Evolutionary conservation across 371 early-diverging fungal species (phyloP), one percentile per base, ranked within the genome.

Genomic region (Funneliformis caledonium): DNA sequence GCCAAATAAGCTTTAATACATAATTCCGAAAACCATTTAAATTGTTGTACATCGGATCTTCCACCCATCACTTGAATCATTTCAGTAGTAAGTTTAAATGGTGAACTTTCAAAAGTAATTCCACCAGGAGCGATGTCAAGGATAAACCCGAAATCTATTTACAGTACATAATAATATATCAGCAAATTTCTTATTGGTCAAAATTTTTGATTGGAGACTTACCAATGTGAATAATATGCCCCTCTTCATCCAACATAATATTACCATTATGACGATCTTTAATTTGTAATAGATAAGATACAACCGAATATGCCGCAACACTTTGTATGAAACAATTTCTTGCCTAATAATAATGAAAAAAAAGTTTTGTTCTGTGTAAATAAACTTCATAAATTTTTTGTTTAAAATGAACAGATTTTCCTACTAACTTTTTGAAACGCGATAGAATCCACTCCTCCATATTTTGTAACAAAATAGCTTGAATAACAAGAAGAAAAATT

Each of bases 181-280:
- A 69, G 19, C n/a, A 64, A 70, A 11, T 4, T n/a, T 43, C 48
- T 62, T 19, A 42, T 2, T 37, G 42, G 60, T 14, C 19, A 48
- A 42, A 33, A 47, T 14, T 59, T 67, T 1, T 8, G 12, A 16
- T 61, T n/a, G 14, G 16, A 16, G 12, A 73, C 85, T 77, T 88
- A 93, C 94, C 95, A 78, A 99, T 99, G 84, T 99, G 99, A 82
- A 99, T 91, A 45, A 99, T 93, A 85, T 99, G 97, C 0, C 99
- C 99, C 72, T 94, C 90, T 70, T 97, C 95, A 82, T 99, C 99
- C 80, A 99, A 87, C 99, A 99, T 98, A 80, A 99, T 99, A 87
- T 99, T 99, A 72, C 99, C 99, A 85, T 99, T 99, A 87, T 99
- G 99, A 37, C 99, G 92, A 88, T 99, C 99, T 87, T 99, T 99